phyloP scores from a whole-genome alignment of 176 grass and related monocot species.

The Oryza punctata region DNA sequence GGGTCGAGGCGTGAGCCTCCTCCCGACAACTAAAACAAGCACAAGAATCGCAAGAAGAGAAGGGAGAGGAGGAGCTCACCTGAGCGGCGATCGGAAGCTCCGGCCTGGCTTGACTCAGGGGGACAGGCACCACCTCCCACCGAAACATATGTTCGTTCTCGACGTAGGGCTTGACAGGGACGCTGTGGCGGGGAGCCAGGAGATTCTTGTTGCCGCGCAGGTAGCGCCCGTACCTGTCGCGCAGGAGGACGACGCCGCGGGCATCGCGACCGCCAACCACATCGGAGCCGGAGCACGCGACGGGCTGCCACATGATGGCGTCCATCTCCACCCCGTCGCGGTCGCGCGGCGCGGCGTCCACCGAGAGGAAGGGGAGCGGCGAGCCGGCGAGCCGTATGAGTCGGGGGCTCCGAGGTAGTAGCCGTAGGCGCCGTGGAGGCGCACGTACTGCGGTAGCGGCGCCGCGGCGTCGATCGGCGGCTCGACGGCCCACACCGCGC shows the following conservation, averaged over 20 bases:
- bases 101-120: background rate
- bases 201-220: constrained; percentile 15
- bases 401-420: constrained; percentile 15
- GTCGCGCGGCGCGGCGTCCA: background rate
- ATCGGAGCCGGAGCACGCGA: background rate
- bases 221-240: background rate
- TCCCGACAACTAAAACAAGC: no score
- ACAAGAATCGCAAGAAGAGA: background rate
- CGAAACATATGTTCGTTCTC: background rate
- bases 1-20: no score
- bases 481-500: constrained; percentile 32
- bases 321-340: background rate
- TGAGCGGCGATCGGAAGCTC: background rate
- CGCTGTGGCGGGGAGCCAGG: background rate
- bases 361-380: background rate
- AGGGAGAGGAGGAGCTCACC: background rate
- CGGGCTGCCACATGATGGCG: constrained; percentile 7
- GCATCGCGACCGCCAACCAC: background rate
- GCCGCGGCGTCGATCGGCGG: background rate
- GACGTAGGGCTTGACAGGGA: background rate
- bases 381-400: background rate
- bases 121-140: constrained; percentile 19
- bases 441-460: background rate
- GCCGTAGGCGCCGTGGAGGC: constrained; percentile 39
- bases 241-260: background rate